phyloP scores from a whole-genome alignment of 768 basidiomycete genomes.

The Tulasnella sp. region DNA sequence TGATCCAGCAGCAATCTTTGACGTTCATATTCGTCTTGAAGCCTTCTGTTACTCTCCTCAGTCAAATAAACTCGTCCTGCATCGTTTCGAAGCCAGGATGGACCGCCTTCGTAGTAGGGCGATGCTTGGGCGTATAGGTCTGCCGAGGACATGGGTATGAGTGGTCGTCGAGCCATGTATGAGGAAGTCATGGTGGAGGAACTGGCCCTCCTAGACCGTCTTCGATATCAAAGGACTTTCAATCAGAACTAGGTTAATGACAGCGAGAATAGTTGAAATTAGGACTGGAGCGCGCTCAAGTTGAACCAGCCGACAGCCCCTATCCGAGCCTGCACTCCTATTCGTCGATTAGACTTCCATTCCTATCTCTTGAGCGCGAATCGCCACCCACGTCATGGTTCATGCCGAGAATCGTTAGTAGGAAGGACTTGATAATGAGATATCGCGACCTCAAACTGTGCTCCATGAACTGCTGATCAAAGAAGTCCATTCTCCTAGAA shows the following conservation, averaged over 20 bases:
- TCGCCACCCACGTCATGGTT: too few relatives aligned
- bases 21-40: conserved; percentile 8
- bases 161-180: conserved; percentile 10
- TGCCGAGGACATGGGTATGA: conserved; percentile 11
- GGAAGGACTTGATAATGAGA: too few relatives aligned
- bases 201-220: too few relatives aligned
- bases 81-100: not conserved
- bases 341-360: not conserved
- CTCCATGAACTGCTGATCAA: too few relatives aligned
- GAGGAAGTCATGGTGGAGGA: not conserved
- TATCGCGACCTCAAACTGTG: too few relatives aligned
- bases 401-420: too few relatives aligned
- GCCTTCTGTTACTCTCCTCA: conserved; percentile 6
- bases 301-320: too few relatives aligned
- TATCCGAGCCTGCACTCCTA: not conserved
- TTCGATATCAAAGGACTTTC: too few relatives aligned
- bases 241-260: not conserved
- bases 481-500: too few relatives aligned
- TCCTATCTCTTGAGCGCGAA: too few relatives aligned
- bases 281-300: conserved; percentile 2
- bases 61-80: not conserved
- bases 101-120: conserved; percentile 3
- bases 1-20: not conserved
- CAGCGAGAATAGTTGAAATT: not conserved
- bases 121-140: conserved; percentile 13